Evolutionary conservation across 257 asterid genomes (phyloP).

Genomic region (Thymus mandschuricus): DNA sequence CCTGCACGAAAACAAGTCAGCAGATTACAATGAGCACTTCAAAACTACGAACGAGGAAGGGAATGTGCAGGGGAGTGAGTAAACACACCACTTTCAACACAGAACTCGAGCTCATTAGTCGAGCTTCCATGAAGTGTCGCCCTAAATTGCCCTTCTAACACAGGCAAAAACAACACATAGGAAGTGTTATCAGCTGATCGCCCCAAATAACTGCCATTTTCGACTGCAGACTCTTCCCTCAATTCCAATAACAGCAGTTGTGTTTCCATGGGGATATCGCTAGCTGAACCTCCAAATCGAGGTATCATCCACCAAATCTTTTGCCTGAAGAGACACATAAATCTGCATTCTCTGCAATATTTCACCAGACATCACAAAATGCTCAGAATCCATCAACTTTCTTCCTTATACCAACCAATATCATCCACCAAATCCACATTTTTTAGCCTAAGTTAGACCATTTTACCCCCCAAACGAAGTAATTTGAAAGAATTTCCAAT

Average conservation of each 20-base stretch:
- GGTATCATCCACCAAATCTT: conserved; percentile 80
- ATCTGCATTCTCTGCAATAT: conserved; percentile 44
- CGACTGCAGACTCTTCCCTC: conserved; percentile 39
- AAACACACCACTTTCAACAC: conserved; percentile 56
- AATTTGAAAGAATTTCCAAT: not conserved
- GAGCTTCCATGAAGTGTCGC: conserved; percentile 53
- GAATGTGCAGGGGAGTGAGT: not conserved
- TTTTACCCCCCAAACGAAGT: not conserved
- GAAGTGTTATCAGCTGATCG: conserved; percentile 29
- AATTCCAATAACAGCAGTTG: conserved; percentile 61
- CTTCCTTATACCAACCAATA: not conserved
- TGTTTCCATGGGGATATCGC: conserved; percentile 53
- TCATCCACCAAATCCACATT: conserved; percentile 1
- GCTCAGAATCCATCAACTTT: conserved; percentile 8
- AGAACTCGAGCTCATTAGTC: conserved; percentile 49
- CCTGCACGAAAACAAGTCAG: conserved; percentile 35
- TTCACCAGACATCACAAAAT: conserved; percentile 9
- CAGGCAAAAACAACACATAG: conserved; percentile 56
- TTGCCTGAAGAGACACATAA: conserved; percentile 50
- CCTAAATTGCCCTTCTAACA: conserved; percentile 56
- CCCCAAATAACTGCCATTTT: conserved; percentile 19
- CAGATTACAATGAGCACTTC: not conserved
- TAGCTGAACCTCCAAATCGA: conserved; percentile 44
- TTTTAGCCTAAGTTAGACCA: conserved; percentile 14
- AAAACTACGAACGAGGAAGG: not conserved